Evolutionary conservation across 129 eudicot genomes (phyloP), one percentile per base, ranked within the genome.

Genomic region (Smallanthus sonchifolius): DNA sequence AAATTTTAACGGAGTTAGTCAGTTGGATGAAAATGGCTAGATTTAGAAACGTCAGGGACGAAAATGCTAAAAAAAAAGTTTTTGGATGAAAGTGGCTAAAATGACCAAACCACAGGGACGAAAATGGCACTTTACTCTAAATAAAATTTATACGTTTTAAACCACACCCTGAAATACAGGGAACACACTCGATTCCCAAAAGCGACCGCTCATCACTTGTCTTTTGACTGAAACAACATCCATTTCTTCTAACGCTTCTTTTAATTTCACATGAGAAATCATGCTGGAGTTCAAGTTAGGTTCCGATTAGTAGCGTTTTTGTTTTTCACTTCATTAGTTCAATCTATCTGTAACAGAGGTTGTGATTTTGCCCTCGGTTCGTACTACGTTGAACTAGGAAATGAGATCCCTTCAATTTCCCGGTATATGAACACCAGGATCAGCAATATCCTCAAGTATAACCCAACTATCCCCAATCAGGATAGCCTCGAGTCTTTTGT

Each of bases 361-460:
- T 90, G 97, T 52, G 79, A 73, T 57, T 54, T 83, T 37, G 98
- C 98, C 2, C 45, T 86, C 2, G 98, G 77, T 43, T 90, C 93
- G 8, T 90, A 86, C 83, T 79, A 77, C 70, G 42, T 86, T 0
- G 74, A 71, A 73, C n/a, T 1, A 13, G 62, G 40, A 0, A 4
- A 63, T 6, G 57, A 80, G 15, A 59, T 86, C 14, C 43, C 80
- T 4, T 43, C 69, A 17, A 84, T 90, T n/a, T 59, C 98, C 10
- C 11, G 7, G 24, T 19, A 82, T 47, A 19, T 63, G 0, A 34
- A 59, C 43, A 70, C 42, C 20, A 0, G 55, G 0, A 82, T 69
- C 45, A 1, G 5, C 0, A 13, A 7, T 0, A 77, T 90, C 24
- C 44, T 82, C 7, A 19, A 43, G 8, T 90, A 81, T 76, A 93